Percentiles rank a stretch among this genome's conserved stretches.
phyloP scores from a whole-genome alignment of 2,329 filamentous ascomycete species.

The Aspergillus sp. region DNA sequence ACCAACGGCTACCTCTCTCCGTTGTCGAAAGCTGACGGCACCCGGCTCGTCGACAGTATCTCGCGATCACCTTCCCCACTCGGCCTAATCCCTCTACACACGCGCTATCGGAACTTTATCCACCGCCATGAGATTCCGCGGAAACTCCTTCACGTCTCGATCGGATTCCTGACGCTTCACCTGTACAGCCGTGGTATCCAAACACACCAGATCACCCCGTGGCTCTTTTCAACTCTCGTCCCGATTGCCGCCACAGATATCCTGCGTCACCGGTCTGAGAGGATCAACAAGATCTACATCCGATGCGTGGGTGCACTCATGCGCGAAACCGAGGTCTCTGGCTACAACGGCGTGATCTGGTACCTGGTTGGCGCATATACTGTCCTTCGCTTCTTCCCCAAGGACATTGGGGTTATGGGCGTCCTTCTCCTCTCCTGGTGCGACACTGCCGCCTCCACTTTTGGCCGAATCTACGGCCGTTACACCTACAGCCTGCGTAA shows the following conservation, averaged over 20 bases:
- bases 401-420: slow-evolving; percentile 87
- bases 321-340: slow-evolving; percentile 91
- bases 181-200: slow-evolving; percentile 81
- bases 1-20: slow-evolving; percentile 41
- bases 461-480: slow-evolving; percentile 83
- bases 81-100: slow-evolving; percentile 91
- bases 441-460: slow-evolving; percentile 93
- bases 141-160: slow-evolving; percentile 90
- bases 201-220: slow-evolving; percentile 75
- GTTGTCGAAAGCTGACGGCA: slow-evolving; percentile 53
- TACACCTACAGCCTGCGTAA: slow-evolving; percentile 82
- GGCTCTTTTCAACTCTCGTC: slow-evolving; percentile 75
- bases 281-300: slow-evolving; percentile 86
- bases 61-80: slow-evolving; percentile 90
- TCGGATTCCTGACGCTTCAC: slow-evolving; percentile 88
- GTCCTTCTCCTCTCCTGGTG: slow-evolving; percentile 95
- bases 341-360: slow-evolving; percentile 96
- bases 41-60: slow-evolving; percentile 71
- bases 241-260: slow-evolving; percentile 82
- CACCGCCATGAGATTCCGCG: slow-evolving; percentile 97
- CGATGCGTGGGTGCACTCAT: slow-evolving; percentile 82
- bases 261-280: slow-evolving; percentile 76
- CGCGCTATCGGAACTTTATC: slow-evolving; percentile 85
- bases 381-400: slow-evolving; percentile 83
- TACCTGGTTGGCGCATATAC: slow-evolving; percentile 90